phyloP scores from a whole-genome alignment of 257 asterid genomes.

The Nicotiana sylvestris region DNA sequence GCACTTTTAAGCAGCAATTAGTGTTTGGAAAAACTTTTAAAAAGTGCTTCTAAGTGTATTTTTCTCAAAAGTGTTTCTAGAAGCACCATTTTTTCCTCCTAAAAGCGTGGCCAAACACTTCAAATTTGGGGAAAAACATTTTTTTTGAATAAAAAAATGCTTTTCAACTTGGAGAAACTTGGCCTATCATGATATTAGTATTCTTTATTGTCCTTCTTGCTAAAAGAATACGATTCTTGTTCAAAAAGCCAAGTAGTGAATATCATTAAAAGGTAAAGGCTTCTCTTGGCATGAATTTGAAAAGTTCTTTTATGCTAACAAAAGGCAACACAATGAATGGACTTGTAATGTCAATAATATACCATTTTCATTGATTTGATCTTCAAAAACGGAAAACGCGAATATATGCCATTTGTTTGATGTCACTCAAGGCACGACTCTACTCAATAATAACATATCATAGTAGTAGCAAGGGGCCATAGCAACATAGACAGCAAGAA shows the following conservation, averaged over 20 bases:
- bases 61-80: too few relatives aligned
- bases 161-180: too few relatives aligned
- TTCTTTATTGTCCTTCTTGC: background rate
- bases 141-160: too few relatives aligned
- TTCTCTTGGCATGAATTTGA: background rate
- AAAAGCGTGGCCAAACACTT: too few relatives aligned
- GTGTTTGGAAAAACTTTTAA: too few relatives aligned
- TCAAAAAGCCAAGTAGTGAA: background rate
- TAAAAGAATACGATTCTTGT: background rate
- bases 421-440: background rate
- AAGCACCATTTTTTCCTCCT: too few relatives aligned
- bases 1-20: too few relatives aligned
- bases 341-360: background rate
- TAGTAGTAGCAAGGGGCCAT: background rate
- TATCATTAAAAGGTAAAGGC: background rate
- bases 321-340: background rate
- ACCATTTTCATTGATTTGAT: background rate
- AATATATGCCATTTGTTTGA: background rate
- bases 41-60: too few relatives aligned
- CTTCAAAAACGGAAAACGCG: background rate
- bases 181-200: too few relatives aligned
- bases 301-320: background rate
- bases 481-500: background rate
- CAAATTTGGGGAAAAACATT: too few relatives aligned
- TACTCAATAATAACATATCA: background rate